phyloP scores from a whole-genome alignment of 73 alveolate species.

The Uronychia binucleata region DNA sequence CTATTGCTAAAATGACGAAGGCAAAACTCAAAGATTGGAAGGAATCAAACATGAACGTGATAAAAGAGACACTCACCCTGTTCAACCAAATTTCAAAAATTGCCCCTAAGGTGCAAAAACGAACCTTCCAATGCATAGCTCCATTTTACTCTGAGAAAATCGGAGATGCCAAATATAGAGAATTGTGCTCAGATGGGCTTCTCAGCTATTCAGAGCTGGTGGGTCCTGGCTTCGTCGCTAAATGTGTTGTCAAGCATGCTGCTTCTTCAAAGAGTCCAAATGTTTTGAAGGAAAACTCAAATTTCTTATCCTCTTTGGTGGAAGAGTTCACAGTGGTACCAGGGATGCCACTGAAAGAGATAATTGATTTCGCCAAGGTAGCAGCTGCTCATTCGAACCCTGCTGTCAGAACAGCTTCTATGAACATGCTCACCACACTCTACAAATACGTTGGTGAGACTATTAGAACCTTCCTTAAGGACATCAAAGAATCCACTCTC shows the following conservation, averaged over 20 bases:
- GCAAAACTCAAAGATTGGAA: slow-evolving; percentile 87
- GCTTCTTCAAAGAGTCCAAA: slow-evolving; percentile 67
- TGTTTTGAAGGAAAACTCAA: slow-evolving; percentile 71
- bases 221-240: slow-evolving; percentile 66
- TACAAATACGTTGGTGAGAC: slow-evolving; percentile 82
- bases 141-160: slow-evolving; percentile 72
- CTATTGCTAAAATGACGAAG: slow-evolving; percentile 67
- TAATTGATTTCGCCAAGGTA: slow-evolving; percentile 73
- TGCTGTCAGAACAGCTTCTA: slow-evolving; percentile 76
- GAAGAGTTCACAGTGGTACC: slow-evolving; percentile 71
- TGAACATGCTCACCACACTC: slow-evolving; percentile 68
- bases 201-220: slow-evolving; percentile 66
- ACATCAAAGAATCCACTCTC: slow-evolving; percentile 85
- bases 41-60: slow-evolving; percentile 86
- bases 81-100: slow-evolving; percentile 40
- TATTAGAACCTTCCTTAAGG: slow-evolving; percentile 73
- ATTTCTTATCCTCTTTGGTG: slow-evolving; percentile 55
- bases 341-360: slow-evolving; percentile 79
- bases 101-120: slow-evolving; percentile 56
- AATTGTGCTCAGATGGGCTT: slow-evolving; percentile 46
- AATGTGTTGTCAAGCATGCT: slow-evolving; percentile 50
- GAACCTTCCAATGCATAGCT: slow-evolving; percentile 64
- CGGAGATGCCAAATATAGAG: slow-evolving; percentile 72
- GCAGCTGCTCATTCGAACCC: slow-evolving; percentile 71
- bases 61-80: slow-evolving; percentile 75